A percentile compares a stretch with the other conserved stretches of the same genome.
Evolutionary conservation across 2,329 filamentous ascomycete species (phyloP).

Genomic region (Ilyonectria sp.): DNA sequence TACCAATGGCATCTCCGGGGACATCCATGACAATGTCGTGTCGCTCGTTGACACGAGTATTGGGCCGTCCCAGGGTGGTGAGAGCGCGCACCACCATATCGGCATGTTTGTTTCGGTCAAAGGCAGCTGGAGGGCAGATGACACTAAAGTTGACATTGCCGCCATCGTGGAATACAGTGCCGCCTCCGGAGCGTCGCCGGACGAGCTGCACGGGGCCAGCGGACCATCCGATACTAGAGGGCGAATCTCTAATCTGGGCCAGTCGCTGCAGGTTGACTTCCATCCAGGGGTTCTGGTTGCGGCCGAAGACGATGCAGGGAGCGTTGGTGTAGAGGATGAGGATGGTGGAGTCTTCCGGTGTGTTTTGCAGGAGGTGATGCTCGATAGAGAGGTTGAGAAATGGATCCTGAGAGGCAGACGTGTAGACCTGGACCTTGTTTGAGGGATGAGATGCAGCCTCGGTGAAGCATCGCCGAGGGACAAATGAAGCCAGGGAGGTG

Average conservation of each 20-base stretch:
- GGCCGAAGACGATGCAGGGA: conserved; percentile 90
- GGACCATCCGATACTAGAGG: conserved; percentile 45
- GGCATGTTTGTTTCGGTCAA: conserved; percentile 89
- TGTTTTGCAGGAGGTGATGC: conserved; percentile 86
- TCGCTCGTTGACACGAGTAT: conserved; percentile 85
- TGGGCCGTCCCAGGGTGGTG: conserved; percentile 68
- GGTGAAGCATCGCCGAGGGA: conserved; percentile 52
- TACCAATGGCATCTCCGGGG: conserved; percentile 41
- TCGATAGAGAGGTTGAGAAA: conserved; percentile 95
- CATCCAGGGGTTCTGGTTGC: conserved; percentile 98
- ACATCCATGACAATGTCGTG: conserved; percentile 90
- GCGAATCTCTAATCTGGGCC: conserved; percentile 40
- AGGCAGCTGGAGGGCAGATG: conserved; percentile 82
- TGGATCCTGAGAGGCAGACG: conserved; percentile 79
- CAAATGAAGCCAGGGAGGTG: conserved; percentile 20
- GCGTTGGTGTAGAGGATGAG: conserved; percentile 91
- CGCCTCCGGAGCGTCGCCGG: conserved; percentile 88
- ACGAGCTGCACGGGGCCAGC: conserved; percentile 72
- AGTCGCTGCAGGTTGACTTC: conserved; percentile 84
- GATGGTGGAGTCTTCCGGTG: conserved; percentile 79
- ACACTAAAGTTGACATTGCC: conserved; percentile 98
- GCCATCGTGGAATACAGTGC: conserved; percentile 92
- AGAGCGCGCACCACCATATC: conserved; percentile 94
- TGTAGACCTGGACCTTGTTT: conserved; percentile 76
- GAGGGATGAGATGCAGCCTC: conserved; percentile 59